Evolutionary conservation across 2,329 filamentous ascomycete genomes (phyloP), one percentile per base, ranked within the genome.

Genomic region (Elsinoe batatas): DNA sequence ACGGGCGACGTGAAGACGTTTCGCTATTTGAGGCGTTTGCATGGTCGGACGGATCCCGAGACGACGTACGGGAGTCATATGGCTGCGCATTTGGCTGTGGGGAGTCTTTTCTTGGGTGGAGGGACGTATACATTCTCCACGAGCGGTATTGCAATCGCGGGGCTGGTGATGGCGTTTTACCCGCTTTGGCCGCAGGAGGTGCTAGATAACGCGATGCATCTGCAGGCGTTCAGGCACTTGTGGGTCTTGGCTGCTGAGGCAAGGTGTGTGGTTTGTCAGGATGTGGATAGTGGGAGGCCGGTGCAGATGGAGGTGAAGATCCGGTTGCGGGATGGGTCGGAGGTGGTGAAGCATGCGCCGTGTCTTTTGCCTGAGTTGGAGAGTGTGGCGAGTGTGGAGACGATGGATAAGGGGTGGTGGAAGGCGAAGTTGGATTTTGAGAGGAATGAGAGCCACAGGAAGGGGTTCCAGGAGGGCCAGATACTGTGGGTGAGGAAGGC

Each of bases 171-270:
- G 42, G 86, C 93, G 1, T 95, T 98, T 69, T 98, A 98, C 65
- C 93, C 93, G 0, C 79, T 96, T 17, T 96, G 95, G 67, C 93
- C 93, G 0, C 85, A 82, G 8, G 85, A 82, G 30, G 88, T 97
- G 1, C 86, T 95, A 64, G 93, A 98, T 72, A 97, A 97, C 66
- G 86, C 88, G 61, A 90, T 89, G 10, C 93, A 98, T 64, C 78
- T 98, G 5, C 93, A 98, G 73, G 93, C 94, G 3, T 93, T 98
- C 73, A 83, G 94, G 4, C 91, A 98, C 70, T 87, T 98, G 65
- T 98, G 93, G 93, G 91, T 95, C 10, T 78, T 98, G 3, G 93
- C 93, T 1, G 85, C 88, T 0, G 93, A 98, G 64, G 82, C 89
- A 8, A 82, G 94, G 53, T 97, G 91, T 66, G 79, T 98, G 0